Evolutionary conservation across 768 basidiomycete genomes (phyloP), one percentile per base, ranked within the genome.

Genomic region (Boletus reticulatus): DNA sequence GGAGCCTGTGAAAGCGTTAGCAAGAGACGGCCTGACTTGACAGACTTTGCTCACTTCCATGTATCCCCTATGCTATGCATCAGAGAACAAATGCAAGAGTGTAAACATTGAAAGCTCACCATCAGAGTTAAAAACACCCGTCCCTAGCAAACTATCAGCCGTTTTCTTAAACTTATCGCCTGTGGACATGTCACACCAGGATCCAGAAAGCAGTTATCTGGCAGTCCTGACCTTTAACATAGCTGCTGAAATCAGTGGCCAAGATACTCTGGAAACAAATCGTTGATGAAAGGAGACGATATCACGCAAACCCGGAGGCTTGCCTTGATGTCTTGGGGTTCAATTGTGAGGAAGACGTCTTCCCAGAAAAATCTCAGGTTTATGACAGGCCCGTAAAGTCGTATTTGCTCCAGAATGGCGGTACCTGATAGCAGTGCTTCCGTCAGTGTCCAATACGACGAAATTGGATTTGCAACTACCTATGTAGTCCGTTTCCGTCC

Each of bases 51-150:
- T 57, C 61, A 86, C 84, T 84, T 89, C 88, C 88, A 89, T 69
- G 81, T 76, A 1, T 86, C 83, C n/a, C 84, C 84, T 84, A 47
- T 29, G 10, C 27, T 42, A 24, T 36, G 27, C 29, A 31, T 68
- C 32, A 57, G 52, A 36, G 11, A 43, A 4, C 19, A 32, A 51
- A 14, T 31, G 14, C 17, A 6, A 49, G 6, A 47, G 4, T 17
- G 53, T 17, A 16, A 41, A 16, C 2, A 20, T 19, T 12, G 22
- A 24, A 9, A 16, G 14, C 68, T 50, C 52, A 76, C 80, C 79
- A 61, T 82, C 80, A 3, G 79, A 76, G 57, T 81, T 84, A 67
- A 85, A 84, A 7, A 84, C 76, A 7, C 84, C 84, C 0, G 72
- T 76, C 16, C 82, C 82, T 16, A 82, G 62, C 14, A 81, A 67